A percentile compares a stretch with the other conserved stretches of the same genome.
Evolutionary conservation across 164 flowering plant genomes (phyloP).

Genomic region (Liquidambar formosana): DNA sequence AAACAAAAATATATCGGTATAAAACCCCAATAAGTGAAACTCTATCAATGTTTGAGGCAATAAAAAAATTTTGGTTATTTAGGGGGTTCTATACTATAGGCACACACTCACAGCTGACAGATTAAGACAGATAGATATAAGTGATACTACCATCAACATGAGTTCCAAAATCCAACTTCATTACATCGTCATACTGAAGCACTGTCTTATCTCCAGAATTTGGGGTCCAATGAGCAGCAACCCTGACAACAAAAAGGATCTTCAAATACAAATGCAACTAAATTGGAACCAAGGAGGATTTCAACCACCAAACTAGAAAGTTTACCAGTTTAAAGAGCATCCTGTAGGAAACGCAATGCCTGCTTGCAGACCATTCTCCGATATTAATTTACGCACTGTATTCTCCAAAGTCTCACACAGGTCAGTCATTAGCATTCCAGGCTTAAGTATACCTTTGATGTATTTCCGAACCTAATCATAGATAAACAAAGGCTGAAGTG

Average conservation of each 20-base stretch:
- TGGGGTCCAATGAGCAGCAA: slow-evolving; percentile 99
- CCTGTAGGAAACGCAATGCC: slow-evolving; percentile 99
- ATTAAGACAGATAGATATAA: not conserved
- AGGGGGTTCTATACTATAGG: too few relatives aligned
- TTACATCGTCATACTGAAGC: slow-evolving; percentile 96
- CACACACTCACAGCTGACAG: too few relatives aligned
- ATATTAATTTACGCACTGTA: slow-evolving; percentile 87
- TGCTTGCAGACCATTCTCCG: slow-evolving; percentile 95
- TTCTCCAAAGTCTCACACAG: slow-evolving; percentile 95
- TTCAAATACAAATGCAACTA: not conserved
- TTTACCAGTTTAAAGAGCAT: slow-evolving; percentile 95
- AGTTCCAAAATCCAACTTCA: slow-evolving; percentile 99
- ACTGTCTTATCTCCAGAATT: slow-evolving; percentile 96
- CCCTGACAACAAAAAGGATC: slow-evolving; percentile 46
- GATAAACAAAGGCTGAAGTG: not conserved
- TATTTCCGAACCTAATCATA: slow-evolving; percentile 80
- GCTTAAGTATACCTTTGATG: slow-evolving; percentile 76
- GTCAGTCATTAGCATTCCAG: slow-evolving; percentile 92
- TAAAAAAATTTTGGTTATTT: too few relatives aligned
- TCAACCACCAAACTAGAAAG: not conserved
- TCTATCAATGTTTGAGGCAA: not conserved
- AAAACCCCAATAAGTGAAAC: not conserved
- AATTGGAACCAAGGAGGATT: not conserved
- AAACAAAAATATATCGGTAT: not conserved
- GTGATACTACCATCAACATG: slow-evolving; percentile 79